Percentiles rank a stretch among this genome's conserved stretches.
These are phyloP conservation scores for Pythium periplocum DNA, from an alignment of 352 stramenopile genomes.

Conservation along the genomic window DNA sequence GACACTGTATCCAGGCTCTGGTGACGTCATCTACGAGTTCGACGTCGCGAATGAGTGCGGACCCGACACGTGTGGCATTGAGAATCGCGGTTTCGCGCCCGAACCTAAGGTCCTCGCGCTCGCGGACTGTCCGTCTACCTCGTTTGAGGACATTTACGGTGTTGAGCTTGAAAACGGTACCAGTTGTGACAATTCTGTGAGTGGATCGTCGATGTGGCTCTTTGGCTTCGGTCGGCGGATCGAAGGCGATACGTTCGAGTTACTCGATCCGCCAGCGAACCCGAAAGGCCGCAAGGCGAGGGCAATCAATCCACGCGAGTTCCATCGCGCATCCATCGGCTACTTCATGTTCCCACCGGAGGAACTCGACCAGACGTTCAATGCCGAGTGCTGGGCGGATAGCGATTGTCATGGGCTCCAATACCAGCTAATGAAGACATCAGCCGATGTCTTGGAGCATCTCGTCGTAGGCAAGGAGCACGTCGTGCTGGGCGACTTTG, in stretches of 20 bases:
- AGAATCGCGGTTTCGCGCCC: slow-evolving; percentile 4
- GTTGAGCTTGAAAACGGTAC: not conserved
- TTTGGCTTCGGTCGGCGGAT: slow-evolving; percentile 10
- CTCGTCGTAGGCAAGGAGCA: not conserved
- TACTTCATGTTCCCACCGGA: not conserved
- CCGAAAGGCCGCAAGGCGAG: slow-evolving; percentile 2
- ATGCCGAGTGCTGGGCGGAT: not conserved
- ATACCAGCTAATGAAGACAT: not conserved
- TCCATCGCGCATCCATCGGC: slow-evolving; percentile 4
- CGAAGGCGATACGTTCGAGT: slow-evolving; percentile 2
- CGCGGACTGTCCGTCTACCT: not conserved
- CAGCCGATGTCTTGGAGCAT: not conserved
- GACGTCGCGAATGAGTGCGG: slow-evolving; percentile 11
- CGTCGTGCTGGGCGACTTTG: slow-evolving; percentile 7
- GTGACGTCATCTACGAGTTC: slow-evolving; percentile 9
- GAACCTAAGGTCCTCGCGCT: slow-evolving; percentile 10
- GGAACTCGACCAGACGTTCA: not conserved
- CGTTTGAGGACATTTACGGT: too few relatives aligned
- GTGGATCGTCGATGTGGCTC: slow-evolving; percentile 1
- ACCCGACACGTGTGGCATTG: slow-evolving; percentile 4
- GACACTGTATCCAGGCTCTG: slow-evolving; percentile 2
- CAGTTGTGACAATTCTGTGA: not conserved
- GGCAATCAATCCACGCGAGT: slow-evolving; percentile 3
- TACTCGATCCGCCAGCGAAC: not conserved
- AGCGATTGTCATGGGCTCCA: not conserved